Evolutionary conservation across 2,329 filamentous ascomycete species (phyloP), one percentile per base, ranked within the genome.

Genomic region (Colletotrichum sp.): DNA sequence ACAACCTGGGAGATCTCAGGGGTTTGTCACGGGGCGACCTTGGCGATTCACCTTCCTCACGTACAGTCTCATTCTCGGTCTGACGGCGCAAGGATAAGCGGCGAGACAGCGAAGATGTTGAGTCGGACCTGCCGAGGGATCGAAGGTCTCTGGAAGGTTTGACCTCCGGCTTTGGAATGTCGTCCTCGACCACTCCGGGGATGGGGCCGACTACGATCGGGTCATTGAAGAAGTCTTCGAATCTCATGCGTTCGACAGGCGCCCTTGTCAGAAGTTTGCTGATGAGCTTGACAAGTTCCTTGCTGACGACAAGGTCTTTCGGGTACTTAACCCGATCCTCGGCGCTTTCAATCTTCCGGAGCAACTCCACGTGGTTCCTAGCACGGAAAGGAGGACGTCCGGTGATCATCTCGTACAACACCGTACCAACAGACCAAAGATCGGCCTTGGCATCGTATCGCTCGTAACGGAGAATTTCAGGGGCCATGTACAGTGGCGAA

Each of bases 371-470:
- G 82, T 99, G 97, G 82, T 99, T 99, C 71, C 92, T 92, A 36
- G 97, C 97, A 79, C 95, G 91, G 85, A 99, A 99, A 0, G 97
- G 97, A 26, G 97, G 96, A 77, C 92, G 94, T 69, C 96, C 96
- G 8, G 93, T 95, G 77, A 97, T 92, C 96, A 99, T 98, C 86
- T 99, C 97, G 83, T 95, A 98, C 28, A 98, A 87, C 10, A 99
- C 97, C 21, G 97, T 98, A 67, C 97, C 97, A 39, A 98, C 95
- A 26, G 97, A 99, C 97, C 97, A 99, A 39, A 99, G 88, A 86
- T 99, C 97, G 63, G 96, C 96, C 85, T 98, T 98, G 78, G 96
- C 95, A 86, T 98, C 96, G 84, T 99, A 99, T 82, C 96, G 96
- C 84, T 99, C 96, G 81, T 99, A 99, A 76, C 96, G 93, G 77